Evolutionary conservation across 768 basidiomycete species (phyloP), one percentile per base, ranked within the genome.

Genomic region (Dictyophora rubrovolvata): DNA sequence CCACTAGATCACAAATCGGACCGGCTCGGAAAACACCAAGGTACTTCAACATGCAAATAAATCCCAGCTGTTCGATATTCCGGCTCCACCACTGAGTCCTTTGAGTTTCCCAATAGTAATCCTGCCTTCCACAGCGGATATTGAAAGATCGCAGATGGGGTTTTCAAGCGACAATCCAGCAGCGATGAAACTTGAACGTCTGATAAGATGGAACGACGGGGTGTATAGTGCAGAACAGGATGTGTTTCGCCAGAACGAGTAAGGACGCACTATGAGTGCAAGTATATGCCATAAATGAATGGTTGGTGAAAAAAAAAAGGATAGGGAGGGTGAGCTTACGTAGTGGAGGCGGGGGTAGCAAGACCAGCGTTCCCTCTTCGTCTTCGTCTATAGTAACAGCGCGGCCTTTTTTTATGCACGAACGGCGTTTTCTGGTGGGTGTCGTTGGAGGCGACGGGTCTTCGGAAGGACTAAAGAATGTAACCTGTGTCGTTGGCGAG

Each of bases 171-270:
- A 56, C 56, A 89, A 81, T 6, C 88, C 87, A 11, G 87, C 87
- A 28, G 87, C 88, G 62, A 89, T 79, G 66, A 86, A 89, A 1
- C 87, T 88, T 5, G 86, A 83, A 5, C 87, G 82, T 42, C 89
- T 85, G 51, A 89, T 77, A 59, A 87, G 80, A 67, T 87, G 82
- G 0, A 80, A 80, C 0, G 86, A 79, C 0, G 87, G 87, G 6
- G 88, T 86, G 67, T 87, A 77, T 0, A 89, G 85, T 16, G 86
- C 88, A 18, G 86, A 87, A 14, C 83, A 80, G 33, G 72, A 77
- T 1, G 85, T 87, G 63, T 82, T 83, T 34, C 86, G 77, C 88
- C 88, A 90, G 68, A 90, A 89, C 0, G 88, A 86, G 7, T 81
- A 86, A 0, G 88, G 87, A n/a, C 88, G 85, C 36, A 88, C 87